phyloP scores from a whole-genome alignment of 805 yeast genomes.

The Teunomyces lycoperdinae region DNA sequence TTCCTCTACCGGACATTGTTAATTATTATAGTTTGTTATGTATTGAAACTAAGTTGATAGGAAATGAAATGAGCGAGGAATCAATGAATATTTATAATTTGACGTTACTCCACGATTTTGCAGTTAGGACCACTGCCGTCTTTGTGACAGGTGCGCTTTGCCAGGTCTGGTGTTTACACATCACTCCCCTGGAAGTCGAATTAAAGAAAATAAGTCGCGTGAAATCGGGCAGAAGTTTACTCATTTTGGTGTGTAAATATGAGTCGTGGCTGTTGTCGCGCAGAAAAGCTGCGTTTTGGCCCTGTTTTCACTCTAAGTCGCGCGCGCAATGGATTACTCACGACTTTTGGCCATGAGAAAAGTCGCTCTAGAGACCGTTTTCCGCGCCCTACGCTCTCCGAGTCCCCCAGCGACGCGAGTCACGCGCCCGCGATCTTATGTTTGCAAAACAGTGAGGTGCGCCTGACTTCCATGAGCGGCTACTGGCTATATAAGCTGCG shows the following conservation, averaged over 20 bases:
- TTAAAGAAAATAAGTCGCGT: constrained; percentile 24
- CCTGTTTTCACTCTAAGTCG: background rate
- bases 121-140: background rate
- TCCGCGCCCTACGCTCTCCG: background rate
- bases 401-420: background rate
- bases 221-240: constrained; percentile 4
- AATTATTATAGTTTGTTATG: constrained; percentile 4
- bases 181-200: background rate
- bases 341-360: constrained; percentile 4
- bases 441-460: background rate
- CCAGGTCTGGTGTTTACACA: constrained; percentile 1
- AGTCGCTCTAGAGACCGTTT: background rate
- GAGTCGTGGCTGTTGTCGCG: background rate
- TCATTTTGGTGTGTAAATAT: constrained; percentile 7
- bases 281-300: background rate
- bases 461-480: too few relatives aligned
- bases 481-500: background rate
- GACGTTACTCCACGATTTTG: background rate
- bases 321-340: background rate
- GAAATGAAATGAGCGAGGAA: background rate
- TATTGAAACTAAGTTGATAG: constrained; percentile 10
- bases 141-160: background rate
- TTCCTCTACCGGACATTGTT: constrained; percentile 96
- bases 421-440: background rate
- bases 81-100: constrained; percentile 5